Conservation (phyloP, 495 filamentous ascomycete genomes). For the Amorphotheca resinae region DNA sequence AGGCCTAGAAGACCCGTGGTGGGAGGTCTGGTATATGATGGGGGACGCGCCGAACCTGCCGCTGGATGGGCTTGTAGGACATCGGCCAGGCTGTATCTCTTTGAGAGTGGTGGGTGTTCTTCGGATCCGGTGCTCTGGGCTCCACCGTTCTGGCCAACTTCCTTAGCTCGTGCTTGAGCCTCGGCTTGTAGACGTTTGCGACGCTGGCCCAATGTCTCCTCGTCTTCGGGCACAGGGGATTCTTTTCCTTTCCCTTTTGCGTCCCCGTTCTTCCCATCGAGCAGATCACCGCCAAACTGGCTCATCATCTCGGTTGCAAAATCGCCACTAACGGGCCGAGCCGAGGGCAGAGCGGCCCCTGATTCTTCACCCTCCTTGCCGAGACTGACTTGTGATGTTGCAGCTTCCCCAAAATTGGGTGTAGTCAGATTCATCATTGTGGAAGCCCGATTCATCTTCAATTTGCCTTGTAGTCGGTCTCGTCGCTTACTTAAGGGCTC, state of each 20-base stretch:
- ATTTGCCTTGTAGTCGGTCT: slow-evolving; percentile 54
- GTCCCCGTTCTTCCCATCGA: slow-evolving; percentile 22
- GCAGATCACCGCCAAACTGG: slow-evolving; percentile 47
- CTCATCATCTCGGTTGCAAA: slow-evolving; percentile 72
- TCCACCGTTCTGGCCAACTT: slow-evolving; percentile 27
- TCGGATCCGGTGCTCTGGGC: slow-evolving; percentile 4
- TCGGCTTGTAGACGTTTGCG: slow-evolving; percentile 69
- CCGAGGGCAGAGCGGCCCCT: slow-evolving; percentile 33
- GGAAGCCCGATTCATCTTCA: slow-evolving; percentile 11
- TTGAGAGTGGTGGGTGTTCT: slow-evolving; percentile 24
- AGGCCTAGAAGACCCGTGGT: slow-evolving; percentile 24
- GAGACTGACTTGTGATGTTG: slow-evolving; percentile 53
- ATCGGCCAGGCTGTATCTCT: slow-evolving; percentile 55
- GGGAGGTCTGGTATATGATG: slow-evolving; percentile 4
- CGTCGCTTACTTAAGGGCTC: slow-evolving; percentile 76
- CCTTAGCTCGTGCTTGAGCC: slow-evolving; percentile 39
- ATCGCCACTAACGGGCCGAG: slow-evolving; percentile 53
- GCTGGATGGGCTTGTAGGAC: slow-evolving; percentile 42
- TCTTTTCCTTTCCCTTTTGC: slow-evolving; percentile 21
- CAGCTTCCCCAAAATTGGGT: slow-evolving; percentile 63
- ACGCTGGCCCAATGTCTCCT: slow-evolving; percentile 85
- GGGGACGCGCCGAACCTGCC: slow-evolving; percentile 5
- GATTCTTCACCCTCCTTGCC: slow-evolving; percentile 41
- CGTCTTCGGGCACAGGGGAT: slow-evolving; percentile 34
- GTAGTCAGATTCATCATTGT: slow-evolving; percentile 24